A percentile compares a stretch with the other conserved stretches of the same genome.
phyloP scores from a whole-genome alignment of 2,329 filamentous ascomycete genomes.

The Colletotrichum sp. region DNA sequence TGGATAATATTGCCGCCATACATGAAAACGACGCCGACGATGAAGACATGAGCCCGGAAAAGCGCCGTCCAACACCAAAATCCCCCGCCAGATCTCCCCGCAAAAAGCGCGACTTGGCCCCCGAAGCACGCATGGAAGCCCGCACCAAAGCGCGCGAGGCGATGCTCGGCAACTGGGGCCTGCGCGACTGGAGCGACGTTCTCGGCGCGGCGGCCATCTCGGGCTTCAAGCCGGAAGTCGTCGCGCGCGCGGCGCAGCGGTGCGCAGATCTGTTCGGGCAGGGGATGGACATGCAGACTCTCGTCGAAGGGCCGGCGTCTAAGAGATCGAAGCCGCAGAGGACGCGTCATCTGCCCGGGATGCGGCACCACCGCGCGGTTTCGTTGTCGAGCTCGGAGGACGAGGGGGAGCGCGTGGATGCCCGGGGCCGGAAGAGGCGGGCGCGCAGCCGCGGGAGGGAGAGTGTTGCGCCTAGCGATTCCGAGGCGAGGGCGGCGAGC shows the following conservation, averaged over 20 bases:
- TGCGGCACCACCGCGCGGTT: neutral
- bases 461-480: conserved; percentile 22
- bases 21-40: neutral
- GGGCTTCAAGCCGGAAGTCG: conserved; percentile 68
- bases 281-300: conserved; percentile 66
- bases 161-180: conserved; percentile 39
- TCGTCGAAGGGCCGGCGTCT: conserved; percentile 42
- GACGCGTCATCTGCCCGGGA: neutral
- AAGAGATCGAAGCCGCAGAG: conserved; percentile 7
- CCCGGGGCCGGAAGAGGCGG: neutral
- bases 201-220: conserved; percentile 77
- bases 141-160: conserved; percentile 26
- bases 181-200: conserved; percentile 86
- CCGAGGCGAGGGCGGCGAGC: conserved; percentile 1
- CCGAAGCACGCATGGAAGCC: conserved; percentile 11
- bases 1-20: accelerated
- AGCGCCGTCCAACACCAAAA: conserved; percentile 1
- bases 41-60: neutral
- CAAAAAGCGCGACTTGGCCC: conserved; percentile 12
- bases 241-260: conserved; percentile 73
- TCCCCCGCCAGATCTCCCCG: conserved; percentile 10
- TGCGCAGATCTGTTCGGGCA: conserved; percentile 80
- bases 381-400: neutral
- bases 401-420: neutral
- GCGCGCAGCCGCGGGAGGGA: conserved; percentile 28